Conservation (phyloP, 108 stramenopile genomes). For the Cylindrotheca closterium region DNA sequence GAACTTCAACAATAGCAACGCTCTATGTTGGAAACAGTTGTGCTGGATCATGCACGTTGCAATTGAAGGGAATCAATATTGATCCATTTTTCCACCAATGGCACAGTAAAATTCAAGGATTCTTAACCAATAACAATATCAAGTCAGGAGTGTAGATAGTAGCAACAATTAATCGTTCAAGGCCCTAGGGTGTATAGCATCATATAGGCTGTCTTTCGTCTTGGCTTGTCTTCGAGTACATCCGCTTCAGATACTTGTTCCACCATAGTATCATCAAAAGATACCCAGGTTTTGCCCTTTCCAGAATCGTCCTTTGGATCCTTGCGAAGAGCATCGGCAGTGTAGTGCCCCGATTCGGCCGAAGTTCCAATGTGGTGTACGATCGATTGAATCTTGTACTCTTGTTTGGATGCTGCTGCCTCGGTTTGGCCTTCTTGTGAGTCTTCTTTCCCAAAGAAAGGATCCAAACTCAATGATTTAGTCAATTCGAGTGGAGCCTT, state of each 20-base stretch:
- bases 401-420: background rate
- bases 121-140: no score
- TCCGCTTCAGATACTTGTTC: background rate
- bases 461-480: slow-evolving; percentile 10
- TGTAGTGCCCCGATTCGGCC: slow-evolving; percentile 73
- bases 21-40: no score
- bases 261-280: slow-evolving; percentile 35
- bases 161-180: no score
- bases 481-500: slow-evolving; percentile 31
- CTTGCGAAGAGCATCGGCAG: slow-evolving; percentile 42
- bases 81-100: no score
- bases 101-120: no score
- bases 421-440: background rate
- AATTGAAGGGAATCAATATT: no score
- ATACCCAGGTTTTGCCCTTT: slow-evolving; percentile 26
- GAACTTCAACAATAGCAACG: no score
- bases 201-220: slow-evolving; percentile 48
- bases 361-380: slow-evolving; percentile 74
- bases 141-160: no score
- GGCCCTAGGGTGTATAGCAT: slow-evolving; percentile 34
- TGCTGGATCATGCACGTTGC: no score
- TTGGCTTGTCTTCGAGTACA: slow-evolving; percentile 1
- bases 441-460: background rate
- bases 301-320: slow-evolving; percentile 1
- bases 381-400: slow-evolving; percentile 50